phyloP scores from a whole-genome alignment of 345 rosid species.

The Nasturtium officinale region DNA sequence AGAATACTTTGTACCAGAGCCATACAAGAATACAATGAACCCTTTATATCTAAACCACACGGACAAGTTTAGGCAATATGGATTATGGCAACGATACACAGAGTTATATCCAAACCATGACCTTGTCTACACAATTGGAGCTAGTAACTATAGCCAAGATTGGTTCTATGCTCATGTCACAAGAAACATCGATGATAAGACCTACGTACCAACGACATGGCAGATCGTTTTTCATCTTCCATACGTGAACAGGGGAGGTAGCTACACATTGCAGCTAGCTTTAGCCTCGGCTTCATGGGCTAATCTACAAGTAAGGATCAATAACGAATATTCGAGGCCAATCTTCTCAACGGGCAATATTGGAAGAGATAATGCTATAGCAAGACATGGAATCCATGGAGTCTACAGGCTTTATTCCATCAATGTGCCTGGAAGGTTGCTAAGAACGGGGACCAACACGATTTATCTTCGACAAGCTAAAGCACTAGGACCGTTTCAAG shows the following conservation, averaged over 20 bases:
- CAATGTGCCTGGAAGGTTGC: constrained; percentile 49
- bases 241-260: constrained; percentile 38
- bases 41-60: constrained; percentile 42
- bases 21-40: constrained; percentile 57
- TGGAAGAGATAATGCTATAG: constrained; percentile 45
- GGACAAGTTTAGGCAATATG: constrained; percentile 74
- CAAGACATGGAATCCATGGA: constrained; percentile 49
- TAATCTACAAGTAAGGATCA: constrained; percentile 67
- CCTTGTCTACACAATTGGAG: constrained; percentile 59
- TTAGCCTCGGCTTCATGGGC: constrained; percentile 70
- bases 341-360: constrained; percentile 35
- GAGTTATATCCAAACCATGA: constrained; percentile 60
- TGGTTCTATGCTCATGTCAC: constrained; percentile 96
- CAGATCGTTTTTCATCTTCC: constrained; percentile 58
- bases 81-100: constrained; percentile 70
- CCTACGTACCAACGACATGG: constrained; percentile 69
- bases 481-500: constrained; percentile 47
- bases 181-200: constrained; percentile 46
- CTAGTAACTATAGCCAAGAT: constrained; percentile 50
- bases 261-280: constrained; percentile 72
- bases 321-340: constrained; percentile 25
- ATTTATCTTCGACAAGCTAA: constrained; percentile 70
- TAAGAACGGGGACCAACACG: constrained; percentile 52
- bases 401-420: constrained; percentile 62
- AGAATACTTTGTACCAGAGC: constrained; percentile 71